phyloP scores from a whole-genome alignment of 306 rosid genomes.

The Abrus precatorius region DNA sequence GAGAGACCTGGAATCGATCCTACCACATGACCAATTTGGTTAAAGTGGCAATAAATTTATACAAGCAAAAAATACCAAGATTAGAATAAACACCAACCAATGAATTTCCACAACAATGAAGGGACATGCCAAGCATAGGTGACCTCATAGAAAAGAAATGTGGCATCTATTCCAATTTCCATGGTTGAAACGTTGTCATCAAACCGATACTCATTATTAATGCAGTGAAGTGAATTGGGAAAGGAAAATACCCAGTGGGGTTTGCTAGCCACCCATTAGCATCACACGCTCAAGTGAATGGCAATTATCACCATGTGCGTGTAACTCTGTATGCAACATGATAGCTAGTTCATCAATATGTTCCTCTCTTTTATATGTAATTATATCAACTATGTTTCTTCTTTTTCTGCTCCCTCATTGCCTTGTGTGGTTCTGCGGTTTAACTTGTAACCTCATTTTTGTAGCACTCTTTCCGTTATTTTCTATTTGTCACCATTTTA shows the following conservation, averaged over 20 bases:
- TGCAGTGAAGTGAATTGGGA: slow-evolving; percentile 13
- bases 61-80: neutral
- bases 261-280: slow-evolving; percentile 44
- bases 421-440: slow-evolving; percentile 11
- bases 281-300: slow-evolving; percentile 44
- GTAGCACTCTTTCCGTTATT: neutral
- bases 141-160: neutral
- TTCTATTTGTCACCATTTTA: too few relatives aligned
- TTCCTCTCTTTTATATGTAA: slow-evolving; percentile 35
- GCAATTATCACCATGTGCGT: slow-evolving; percentile 53
- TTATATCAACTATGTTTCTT: slow-evolving; percentile 9
- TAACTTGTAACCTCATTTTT: slow-evolving; percentile 32
- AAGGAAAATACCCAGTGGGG: slow-evolving; percentile 39
- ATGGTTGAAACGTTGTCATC: slow-evolving; percentile 6
- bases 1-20: neutral
- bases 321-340: slow-evolving; percentile 32
- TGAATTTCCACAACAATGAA: neutral
- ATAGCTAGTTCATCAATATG: slow-evolving; percentile 48
- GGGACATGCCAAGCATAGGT: neutral
- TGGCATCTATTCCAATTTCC: neutral
- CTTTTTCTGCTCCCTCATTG: slow-evolving; percentile 17
- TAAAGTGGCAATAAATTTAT: neutral
- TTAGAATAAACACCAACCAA: neutral
- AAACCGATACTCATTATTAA: slow-evolving; percentile 25
- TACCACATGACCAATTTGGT: neutral